Evolutionary conservation across 345 rosid species (phyloP), one percentile per base, ranked within the genome.

Genomic region (Atalantia buxifolia): DNA sequence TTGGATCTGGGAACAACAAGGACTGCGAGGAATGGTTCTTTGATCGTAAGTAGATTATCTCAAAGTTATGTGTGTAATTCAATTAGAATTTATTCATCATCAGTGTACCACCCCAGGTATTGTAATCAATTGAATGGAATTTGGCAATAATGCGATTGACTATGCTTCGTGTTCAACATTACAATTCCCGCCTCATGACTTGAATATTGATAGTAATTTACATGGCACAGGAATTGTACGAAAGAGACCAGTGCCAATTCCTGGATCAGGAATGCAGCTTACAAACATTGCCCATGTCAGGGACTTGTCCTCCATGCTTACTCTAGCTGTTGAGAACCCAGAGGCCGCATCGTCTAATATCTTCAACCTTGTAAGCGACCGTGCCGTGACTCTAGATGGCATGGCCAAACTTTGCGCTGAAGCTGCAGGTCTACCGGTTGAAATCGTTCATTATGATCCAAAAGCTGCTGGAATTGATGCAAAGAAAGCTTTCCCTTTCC

Each of bases 11-110:
- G 55, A 94, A 94, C 91, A 96, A 92, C 89, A 96, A 96, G 85
- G 99, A 96, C 74, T 94, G 97, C 38, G 99, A 96, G 78, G 99
- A 96, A 85, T 96, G 99, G 99, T 96, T 96, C 88, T 96, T 96
- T 31, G 98, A 96, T 74, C 83, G 98, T 94, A 88, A 82, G 95
- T 83, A 53, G 14, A 69, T 71, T 22, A 50, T 65, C 28, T 6
- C 35, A 27, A 10, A 42, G 48, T 42, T 10, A 45, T 45, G 50
- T 45, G 18, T 45, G 0, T 3, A 12, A 13, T 1, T 45, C 5
- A 45, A 40, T 40, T 40, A 9, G 45, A 40, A 40, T 38, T 38
- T 38, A 10, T 8, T 62, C 6, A 25, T 62, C 5, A 24, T 28
- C 28, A 62, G 45, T 9, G 45, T 40, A 9, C 13, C 45, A 13